phyloP scores from a whole-genome alignment of 805 yeast genomes.

The Candida endomychidarum region DNA sequence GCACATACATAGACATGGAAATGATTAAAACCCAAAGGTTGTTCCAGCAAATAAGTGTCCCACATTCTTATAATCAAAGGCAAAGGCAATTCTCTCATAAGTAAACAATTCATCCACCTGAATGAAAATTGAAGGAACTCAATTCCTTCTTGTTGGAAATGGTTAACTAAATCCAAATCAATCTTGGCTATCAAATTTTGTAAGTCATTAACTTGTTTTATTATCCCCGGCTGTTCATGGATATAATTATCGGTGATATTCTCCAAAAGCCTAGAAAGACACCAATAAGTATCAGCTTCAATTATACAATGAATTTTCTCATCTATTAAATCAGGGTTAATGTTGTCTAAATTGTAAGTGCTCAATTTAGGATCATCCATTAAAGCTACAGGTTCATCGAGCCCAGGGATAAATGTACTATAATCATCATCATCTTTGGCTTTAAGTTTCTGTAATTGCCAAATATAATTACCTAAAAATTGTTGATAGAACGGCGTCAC shows the following conservation, averaged over 20 bases:
- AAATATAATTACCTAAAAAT: slow-evolving; percentile 65
- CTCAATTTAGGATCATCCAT: slow-evolving; percentile 25
- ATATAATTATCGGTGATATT: slow-evolving; percentile 96
- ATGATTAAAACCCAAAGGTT: slow-evolving; percentile 77
- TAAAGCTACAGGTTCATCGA: slow-evolving; percentile 10
- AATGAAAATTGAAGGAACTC: slow-evolving; percentile 95
- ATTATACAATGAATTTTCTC: slow-evolving; percentile 61
- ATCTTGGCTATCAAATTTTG: slow-evolving; percentile 76
- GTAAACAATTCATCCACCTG: slow-evolving; percentile 97
- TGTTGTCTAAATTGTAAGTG: slow-evolving; percentile 38
- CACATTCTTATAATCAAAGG: slow-evolving; percentile 87
- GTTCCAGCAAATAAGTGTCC: slow-evolving; percentile 88
- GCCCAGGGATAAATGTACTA: slow-evolving; percentile 34
- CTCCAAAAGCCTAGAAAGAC: slow-evolving; percentile 84
- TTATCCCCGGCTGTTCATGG: slow-evolving; percentile 97
- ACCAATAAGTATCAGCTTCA: slow-evolving; percentile 98
- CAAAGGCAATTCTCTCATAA: slow-evolving; percentile 90
- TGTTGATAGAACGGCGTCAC: slow-evolving; percentile 92
- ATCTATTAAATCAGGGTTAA: slow-evolving; percentile 64
- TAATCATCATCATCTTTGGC: slow-evolving; percentile 23
- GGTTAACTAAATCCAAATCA: slow-evolving; percentile 69
- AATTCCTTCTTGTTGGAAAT: slow-evolving; percentile 77
- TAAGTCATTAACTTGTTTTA: slow-evolving; percentile 83
- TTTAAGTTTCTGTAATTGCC: slow-evolving; percentile 36
- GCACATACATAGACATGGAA: slow-evolving; percentile 98